Evolutionary conservation across 768 basidiomycete species (phyloP).

Genomic region (Termitomyces sp.): DNA sequence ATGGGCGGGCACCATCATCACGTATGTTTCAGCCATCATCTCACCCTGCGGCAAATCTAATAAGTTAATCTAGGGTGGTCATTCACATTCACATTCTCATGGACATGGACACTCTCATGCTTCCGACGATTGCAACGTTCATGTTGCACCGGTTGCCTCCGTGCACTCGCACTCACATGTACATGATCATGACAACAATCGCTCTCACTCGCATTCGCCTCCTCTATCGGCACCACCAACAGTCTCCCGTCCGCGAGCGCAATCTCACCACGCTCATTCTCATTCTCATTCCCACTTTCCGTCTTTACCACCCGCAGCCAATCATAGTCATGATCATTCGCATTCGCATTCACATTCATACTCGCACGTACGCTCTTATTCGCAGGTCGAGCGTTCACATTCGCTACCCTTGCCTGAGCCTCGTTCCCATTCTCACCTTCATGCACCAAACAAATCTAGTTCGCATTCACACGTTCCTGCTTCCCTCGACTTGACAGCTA

Average conservation of each 20-base stretch:
- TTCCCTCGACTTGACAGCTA: slow-evolving; percentile 9
- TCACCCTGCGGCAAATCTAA: background rate
- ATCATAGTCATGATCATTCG: slow-evolving; percentile 2
- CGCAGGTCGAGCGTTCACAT: slow-evolving; percentile 23
- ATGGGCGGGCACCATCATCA: slow-evolving; percentile 95
- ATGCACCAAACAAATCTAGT: slow-evolving; percentile 20
- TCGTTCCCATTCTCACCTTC: slow-evolving; percentile 16
- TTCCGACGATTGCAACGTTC: slow-evolving; percentile 12
- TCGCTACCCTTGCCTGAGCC: slow-evolving; percentile 18
- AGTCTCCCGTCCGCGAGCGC: slow-evolving; percentile 3
- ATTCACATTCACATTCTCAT: slow-evolving; percentile 43
- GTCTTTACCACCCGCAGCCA: background rate
- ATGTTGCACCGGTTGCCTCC: slow-evolving; percentile 17
- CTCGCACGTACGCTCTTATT: slow-evolving; percentile 13
- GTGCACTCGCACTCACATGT: slow-evolving; percentile 20
- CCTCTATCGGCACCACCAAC: slow-evolving; percentile 1
- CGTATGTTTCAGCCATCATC: slow-evolving; percentile 33
- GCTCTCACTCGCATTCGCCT: slow-evolving; percentile 24
- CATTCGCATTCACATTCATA: slow-evolving; percentile 10
- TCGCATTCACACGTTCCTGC: slow-evolving; percentile 20
- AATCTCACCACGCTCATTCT: slow-evolving; percentile 22
- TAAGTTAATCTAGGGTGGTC: slow-evolving; percentile 38
- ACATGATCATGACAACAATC: slow-evolving; percentile 11
- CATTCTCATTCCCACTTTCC: slow-evolving; percentile 19
- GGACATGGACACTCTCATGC: slow-evolving; percentile 34